Base-by-base conservation (phyloP, 495 filamentous ascomycete genomes). In the Parmelia sp. region DNA sequence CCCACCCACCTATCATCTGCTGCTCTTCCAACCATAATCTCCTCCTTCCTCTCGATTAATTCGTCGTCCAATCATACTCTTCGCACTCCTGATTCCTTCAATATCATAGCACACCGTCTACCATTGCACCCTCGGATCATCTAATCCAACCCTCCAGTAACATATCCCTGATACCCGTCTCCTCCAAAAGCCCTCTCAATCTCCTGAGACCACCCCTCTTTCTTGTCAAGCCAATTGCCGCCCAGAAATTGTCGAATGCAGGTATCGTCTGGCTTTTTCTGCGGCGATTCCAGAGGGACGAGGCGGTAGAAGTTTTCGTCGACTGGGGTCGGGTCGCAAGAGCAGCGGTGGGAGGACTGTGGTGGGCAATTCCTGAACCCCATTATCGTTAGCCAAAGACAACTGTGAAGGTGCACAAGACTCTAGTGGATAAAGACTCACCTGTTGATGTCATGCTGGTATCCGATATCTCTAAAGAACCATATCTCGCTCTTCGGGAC, bases 401-500 rank as follows among this genome's bases (percentile, higher is more conserved):
- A 55, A 6, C 0, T 3, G 15, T 31, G 10, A 1, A 53, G n/a
- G n/a, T 39, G 27, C 39, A 51, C 14, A 25, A 42, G 8, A 49
- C 12, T 17, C 29, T 25, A 29, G 1, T 31, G 7, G 29, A 4
- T 15, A 31, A 29, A 15, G 23, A 9, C 58, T 14, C 74, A 76
- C 65, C 76, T 71, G 65, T 81, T 80, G 59, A 80, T 76, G 58
- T 79, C 79, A 72, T 83, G 80, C 58, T 81, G 77, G 65, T 83
- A 83, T 17, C 80, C 80, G 58, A 82, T 78, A 65, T 82, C 80
- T 61, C 78, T 71, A 65, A 83, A 84, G 67, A 77, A 82, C 78
- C 70, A 69, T 37, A 74, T 70, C 47, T 70, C 65, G 33, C 63
- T 63, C 58, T 70, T 73, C 6, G 70, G 71, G n/a, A 67, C 62